A percentile compares a stretch with the other conserved stretches of the same genome.
These are phyloP conservation scores for Xylaria sp. DNA, from an alignment of 2,329 filamentous ascomycete species.

Conservation along the genomic window DNA sequence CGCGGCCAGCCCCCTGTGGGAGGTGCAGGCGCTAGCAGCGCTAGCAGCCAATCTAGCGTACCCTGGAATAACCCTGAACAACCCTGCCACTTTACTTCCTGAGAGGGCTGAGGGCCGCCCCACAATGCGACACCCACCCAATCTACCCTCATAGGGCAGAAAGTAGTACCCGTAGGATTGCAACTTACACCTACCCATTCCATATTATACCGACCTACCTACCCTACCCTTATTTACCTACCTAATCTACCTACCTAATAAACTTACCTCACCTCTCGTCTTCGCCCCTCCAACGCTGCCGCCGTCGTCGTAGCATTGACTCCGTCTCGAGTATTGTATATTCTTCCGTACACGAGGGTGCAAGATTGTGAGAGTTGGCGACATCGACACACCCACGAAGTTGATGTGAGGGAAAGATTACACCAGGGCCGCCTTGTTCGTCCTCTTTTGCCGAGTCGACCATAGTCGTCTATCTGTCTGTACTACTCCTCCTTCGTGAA, in stretches of 20 bases:
- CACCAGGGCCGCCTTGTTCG: slow-evolving; percentile 21
- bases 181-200: slow-evolving; percentile 12
- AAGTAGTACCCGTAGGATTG: slow-evolving; percentile 7
- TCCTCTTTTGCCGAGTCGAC: neutral
- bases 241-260: slow-evolving; percentile 25
- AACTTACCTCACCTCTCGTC: slow-evolving; percentile 25
- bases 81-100: slow-evolving; percentile 23
- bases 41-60: slow-evolving; percentile 28
- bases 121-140: slow-evolving; percentile 22
- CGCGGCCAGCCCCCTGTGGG: slow-evolving; percentile 31
- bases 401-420: slow-evolving; percentile 4
- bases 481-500: neutral
- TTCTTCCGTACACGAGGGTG: slow-evolving; percentile 1
- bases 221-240: slow-evolving; percentile 13
- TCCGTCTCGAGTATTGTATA: slow-evolving; percentile 12
- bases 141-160: slow-evolving; percentile 37
- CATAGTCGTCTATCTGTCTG: no score
- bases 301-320: neutral
- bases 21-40: slow-evolving; percentile 21
- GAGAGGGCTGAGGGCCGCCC: slow-evolving; percentile 36
- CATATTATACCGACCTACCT: slow-evolving; percentile 10
- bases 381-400: neutral
- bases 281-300: slow-evolving; percentile 28
- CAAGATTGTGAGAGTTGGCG: neutral
- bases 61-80: slow-evolving; percentile 8